Evolutionary conservation across 495 filamentous ascomycete genomes (phyloP), one percentile per base, ranked within the genome.

Genomic region (Barbatosphaeria neglecta): DNA sequence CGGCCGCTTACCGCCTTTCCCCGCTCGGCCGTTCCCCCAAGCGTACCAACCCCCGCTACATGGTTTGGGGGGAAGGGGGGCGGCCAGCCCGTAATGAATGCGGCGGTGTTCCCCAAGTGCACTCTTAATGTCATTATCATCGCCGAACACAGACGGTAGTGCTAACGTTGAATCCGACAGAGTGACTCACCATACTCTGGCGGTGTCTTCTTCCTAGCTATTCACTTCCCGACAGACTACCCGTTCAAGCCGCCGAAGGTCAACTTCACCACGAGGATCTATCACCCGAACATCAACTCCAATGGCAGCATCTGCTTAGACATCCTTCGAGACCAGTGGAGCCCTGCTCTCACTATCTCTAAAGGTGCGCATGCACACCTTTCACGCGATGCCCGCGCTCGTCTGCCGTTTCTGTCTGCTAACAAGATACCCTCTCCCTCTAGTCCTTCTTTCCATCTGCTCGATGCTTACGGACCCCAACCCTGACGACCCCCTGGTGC

Each of bases 211-310:
- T 98, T 98, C 81, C 76, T 98, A 44, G 79, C 83, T 48, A 98
- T 98, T 59, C 87, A 95, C 72, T 98, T 98, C 78, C 92, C 92
- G 52, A 98, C 92, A 73, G 92, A 98, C 76, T 98, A 98, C 69
- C 92, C 92, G 4, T 98, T 98, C 80, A 98, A 98, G 81, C 93
- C 92, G 35, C 92, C 92, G 45, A 98, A 98, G 79, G 92, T 98
- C 70, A 96, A 96, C 82, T 98, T 98, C 78, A 96, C 87, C 50
- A 98, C 92, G 44, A 82, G 92, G 58, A 97, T 98, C 76, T 97
- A 98, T 65, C 92, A 98, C 75, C 92, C 92, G 59, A 98, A 98
- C 72, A 98, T 98, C 88, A 98, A 98, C 77, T 93, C 88, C 52
- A 98, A 98, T 64, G 92, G 92, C 64, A 95, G 88, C 67, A 98